Percentiles rank a stretch among this genome's conserved stretches.
Evolutionary conservation across 768 basidiomycete species (phyloP).

Genomic region (Daedaleopsis nitida): DNA sequence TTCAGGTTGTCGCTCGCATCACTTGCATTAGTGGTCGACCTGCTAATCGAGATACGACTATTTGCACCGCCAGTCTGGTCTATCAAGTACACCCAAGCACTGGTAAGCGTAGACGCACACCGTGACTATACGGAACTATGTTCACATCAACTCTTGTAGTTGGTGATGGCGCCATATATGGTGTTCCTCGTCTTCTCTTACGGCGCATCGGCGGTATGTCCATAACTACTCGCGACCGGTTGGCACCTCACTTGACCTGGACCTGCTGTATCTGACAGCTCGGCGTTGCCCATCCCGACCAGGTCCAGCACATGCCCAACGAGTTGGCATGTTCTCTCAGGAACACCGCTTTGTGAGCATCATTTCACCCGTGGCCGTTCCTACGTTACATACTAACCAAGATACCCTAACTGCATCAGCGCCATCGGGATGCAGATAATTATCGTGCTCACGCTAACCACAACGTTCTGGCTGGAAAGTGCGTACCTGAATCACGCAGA

Average conservation of each 20-base stretch:
- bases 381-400: conserved; percentile 4
- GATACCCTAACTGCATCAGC: not conserved
- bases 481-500: not conserved
- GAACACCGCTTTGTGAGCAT: conserved; percentile 18
- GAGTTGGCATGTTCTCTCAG: conserved; percentile 22
- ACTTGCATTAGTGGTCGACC: conserved; percentile 19
- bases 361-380: not conserved
- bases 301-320: conserved; percentile 18
- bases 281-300: conserved; percentile 5
- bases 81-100: not conserved
- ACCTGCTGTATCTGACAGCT: conserved; percentile 6
- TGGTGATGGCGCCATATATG: conserved; percentile 19
- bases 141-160: conserved; percentile 3
- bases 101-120: not conserved
- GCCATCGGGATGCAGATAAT: conserved; percentile 4
- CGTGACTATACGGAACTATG: no score
- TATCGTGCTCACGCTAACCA: not conserved
- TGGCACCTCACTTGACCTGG: not conserved
- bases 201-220: conserved; percentile 9
- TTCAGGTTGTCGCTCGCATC: conserved; percentile 17
- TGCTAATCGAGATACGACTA: conserved; percentile 7
- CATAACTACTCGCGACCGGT: not conserved
- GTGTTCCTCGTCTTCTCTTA: conserved; percentile 15
- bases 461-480: conserved; percentile 4
- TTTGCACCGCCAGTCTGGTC: not conserved